Evolutionary conservation across 1,139 yeast genomes (phyloP).

Genomic region (Yamadazyma atlantica): DNA sequence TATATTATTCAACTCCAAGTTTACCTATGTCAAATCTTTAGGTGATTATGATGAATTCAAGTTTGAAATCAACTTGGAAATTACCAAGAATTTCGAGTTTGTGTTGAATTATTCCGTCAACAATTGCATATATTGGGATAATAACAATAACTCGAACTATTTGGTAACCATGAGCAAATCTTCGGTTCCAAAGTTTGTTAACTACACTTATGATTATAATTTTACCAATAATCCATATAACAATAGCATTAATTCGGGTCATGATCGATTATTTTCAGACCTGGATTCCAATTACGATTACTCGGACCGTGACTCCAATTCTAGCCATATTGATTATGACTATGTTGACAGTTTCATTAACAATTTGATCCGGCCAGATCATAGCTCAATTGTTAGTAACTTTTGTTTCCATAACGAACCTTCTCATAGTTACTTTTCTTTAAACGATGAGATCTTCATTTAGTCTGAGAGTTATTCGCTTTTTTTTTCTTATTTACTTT

Average conservation of each 20-base stretch:
- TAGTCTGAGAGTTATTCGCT: constrained; percentile 1
- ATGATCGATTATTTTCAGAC: background rate
- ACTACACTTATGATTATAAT: constrained; percentile 5
- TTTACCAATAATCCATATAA: constrained; percentile 4
- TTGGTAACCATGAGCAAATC: constrained; percentile 19
- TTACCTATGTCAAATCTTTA: constrained; percentile 26
- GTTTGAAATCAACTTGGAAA: constrained; percentile 31
- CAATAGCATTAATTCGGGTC: background rate
- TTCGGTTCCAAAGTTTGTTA: background rate
- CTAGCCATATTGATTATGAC: constrained; percentile 8
- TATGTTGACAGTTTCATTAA: constrained; percentile 11
- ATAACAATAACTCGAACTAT: constrained; percentile 31
- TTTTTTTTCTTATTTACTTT: background rate
- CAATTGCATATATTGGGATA: constrained; percentile 34
- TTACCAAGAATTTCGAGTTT: constrained; percentile 26
- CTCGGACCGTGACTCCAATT: constrained; percentile 2
- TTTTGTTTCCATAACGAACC: constrained; percentile 15
- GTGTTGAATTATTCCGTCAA: constrained; percentile 22
- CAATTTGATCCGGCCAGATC: constrained; percentile 10
- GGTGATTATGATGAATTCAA: constrained; percentile 38
- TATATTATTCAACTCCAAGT: constrained; percentile 26
- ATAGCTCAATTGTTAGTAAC: constrained; percentile 13
- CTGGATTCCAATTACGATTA: constrained; percentile 2
- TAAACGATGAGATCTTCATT: constrained; percentile 13
- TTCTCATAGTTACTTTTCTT: constrained; percentile 13